Percentiles rank a stretch among this genome's conserved stretches.
phyloP scores from a whole-genome alignment of 306 rosid species.

The Heteromeles arbutifolia region DNA sequence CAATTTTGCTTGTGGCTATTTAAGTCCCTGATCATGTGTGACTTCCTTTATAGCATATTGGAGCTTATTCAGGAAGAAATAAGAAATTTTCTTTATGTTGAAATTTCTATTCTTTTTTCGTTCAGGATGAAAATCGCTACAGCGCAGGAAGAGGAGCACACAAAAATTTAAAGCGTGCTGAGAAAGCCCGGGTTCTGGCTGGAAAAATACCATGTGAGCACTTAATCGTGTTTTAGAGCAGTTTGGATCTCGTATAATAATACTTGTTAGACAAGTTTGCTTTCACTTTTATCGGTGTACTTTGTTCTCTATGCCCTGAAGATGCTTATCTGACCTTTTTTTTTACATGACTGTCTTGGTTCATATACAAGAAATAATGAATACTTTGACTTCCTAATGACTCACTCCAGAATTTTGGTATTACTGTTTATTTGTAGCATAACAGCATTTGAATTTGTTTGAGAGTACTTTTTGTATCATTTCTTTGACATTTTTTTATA shows the following conservation, averaged over 20 bases:
- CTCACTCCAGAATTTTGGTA: background rate
- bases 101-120: background rate
- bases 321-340: background rate
- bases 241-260: background rate
- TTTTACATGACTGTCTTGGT: background rate
- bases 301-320: background rate
- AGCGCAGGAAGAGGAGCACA: conserved; percentile 92
- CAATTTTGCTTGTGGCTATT: background rate
- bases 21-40: background rate
- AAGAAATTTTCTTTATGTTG: background rate
- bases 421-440: background rate
- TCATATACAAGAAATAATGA: background rate
- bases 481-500: background rate
- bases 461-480: background rate
- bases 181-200: conserved; percentile 73
- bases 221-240: conserved; percentile 1
- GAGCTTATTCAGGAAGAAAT: background rate
- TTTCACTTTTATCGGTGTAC: background rate
- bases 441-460: background rate
- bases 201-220: conserved; percentile 70
- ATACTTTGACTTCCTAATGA: background rate
- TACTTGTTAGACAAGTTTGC: background rate
- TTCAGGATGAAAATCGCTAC: conserved; percentile 82
- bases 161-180: conserved; percentile 87
- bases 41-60: background rate